A percentile compares a stretch with the other conserved stretches of the same genome.
Evolutionary conservation across 768 basidiomycete genomes (phyloP).

Genomic region (Pulveroboletus sp.): DNA sequence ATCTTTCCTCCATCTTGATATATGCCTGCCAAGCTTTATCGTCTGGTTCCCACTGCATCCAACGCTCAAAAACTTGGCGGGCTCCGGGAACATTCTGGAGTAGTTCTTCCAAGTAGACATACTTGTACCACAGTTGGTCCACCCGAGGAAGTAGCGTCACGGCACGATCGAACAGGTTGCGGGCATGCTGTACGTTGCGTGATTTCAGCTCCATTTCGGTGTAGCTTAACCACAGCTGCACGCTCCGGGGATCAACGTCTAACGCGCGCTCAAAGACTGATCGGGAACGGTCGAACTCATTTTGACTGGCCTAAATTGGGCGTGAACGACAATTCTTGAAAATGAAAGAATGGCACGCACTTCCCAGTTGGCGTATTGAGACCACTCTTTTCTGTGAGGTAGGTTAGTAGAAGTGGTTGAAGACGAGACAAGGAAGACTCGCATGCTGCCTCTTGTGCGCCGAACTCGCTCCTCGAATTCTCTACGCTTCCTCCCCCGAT

Average conservation of each 20-base stretch:
- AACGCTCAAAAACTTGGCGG: conserved; percentile 95
- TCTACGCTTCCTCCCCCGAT: conserved; percentile 85
- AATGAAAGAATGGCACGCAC: conserved; percentile 32
- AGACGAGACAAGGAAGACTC: conserved; percentile 22
- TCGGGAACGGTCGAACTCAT: conserved; percentile 90
- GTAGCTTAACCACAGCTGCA: conserved; percentile 91
- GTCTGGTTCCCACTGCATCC: conserved; percentile 99
- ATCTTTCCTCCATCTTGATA: conserved; percentile 95
- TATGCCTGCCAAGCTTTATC: conserved; percentile 99
- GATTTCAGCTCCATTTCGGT: conserved; percentile 98
- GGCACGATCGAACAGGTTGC: conserved; percentile 95
- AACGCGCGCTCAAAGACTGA: conserved; percentile 96
- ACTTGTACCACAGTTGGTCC: conserved; percentile 99
- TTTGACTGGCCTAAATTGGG: conserved; percentile 73
- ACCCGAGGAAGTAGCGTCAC: conserved; percentile 95
- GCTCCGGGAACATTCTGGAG: conserved; percentile 95
- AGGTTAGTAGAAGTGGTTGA: not conserved
- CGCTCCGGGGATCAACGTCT: conserved; percentile 87
- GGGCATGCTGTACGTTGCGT: conserved; percentile 93
- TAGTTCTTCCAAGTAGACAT: conserved; percentile 96
- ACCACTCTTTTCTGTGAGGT: conserved; percentile 69
- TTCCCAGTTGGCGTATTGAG: conserved; percentile 86
- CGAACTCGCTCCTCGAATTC: conserved; percentile 90
- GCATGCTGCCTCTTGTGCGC: conserved; percentile 79
- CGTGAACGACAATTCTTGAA: not conserved